Evolutionary conservation across 371 early-diverging fungal species (phyloP).

Genomic region (Umbelopsis sp.): DNA sequence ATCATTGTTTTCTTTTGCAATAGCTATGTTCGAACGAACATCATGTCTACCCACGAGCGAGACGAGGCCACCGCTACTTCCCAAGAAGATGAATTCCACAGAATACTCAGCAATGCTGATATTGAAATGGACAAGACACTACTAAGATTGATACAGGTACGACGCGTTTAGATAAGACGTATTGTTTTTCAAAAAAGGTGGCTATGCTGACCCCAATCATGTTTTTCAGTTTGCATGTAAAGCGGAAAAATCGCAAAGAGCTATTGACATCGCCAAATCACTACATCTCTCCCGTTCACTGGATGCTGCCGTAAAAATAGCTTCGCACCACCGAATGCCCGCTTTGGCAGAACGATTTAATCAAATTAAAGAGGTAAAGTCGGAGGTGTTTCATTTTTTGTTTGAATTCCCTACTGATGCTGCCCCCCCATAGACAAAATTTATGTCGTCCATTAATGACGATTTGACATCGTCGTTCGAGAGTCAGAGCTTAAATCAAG

Average conservation of each 20-base stretch:
- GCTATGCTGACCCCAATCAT: constrained; percentile 1
- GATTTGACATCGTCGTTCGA: constrained; percentile 2
- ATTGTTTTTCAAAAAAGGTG: neutral
- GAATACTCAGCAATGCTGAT: constrained; percentile 46
- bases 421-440: neutral
- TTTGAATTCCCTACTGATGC: neutral
- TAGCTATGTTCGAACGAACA: constrained; percentile 43
- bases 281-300: constrained; percentile 63
- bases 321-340: constrained; percentile 63
- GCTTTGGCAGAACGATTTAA: constrained; percentile 80
- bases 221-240: constrained; percentile 66
- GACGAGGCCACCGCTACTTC: constrained; percentile 55
- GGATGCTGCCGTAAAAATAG: constrained; percentile 84
- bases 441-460: constrained; percentile 11
- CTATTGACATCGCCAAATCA: constrained; percentile 72
- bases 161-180: neutral
- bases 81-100: constrained; percentile 42
- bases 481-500: neutral
- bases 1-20: neutral
- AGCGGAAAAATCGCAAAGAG: constrained; percentile 70
- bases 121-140: constrained; percentile 79
- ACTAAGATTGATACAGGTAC: constrained; percentile 75
- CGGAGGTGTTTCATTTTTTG: neutral
- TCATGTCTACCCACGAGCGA: constrained; percentile 51
- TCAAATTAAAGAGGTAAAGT: constrained; percentile 69